Conservation (phyloP, 2,329 filamentous ascomycete species). For the Dothistroma pini region DNA sequence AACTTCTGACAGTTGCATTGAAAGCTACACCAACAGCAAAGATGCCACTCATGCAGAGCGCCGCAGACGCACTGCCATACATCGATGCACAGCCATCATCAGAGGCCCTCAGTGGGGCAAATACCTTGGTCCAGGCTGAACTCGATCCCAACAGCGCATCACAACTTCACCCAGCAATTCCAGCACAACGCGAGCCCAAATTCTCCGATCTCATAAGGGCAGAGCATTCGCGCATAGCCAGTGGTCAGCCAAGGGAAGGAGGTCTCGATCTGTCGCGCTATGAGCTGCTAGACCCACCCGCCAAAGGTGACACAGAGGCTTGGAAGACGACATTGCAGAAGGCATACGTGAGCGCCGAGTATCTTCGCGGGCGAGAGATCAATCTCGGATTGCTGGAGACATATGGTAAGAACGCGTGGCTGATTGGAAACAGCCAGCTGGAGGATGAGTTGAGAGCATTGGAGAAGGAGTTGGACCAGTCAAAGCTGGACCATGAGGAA, state of each 20-base stretch:
- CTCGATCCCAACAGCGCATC: conserved; percentile 49
- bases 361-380: conserved; percentile 54
- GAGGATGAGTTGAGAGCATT: conserved; percentile 67
- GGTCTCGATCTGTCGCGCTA: conserved; percentile 77
- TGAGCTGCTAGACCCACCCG: conserved; percentile 66
- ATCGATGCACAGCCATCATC: conserved; percentile 71
- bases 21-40: conserved; percentile 5
- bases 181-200: conserved; percentile 48
- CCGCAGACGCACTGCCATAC: conserved; percentile 80
- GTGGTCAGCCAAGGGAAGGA: conserved; percentile 43
- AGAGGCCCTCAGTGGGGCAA: conserved; percentile 61
- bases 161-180: conserved; percentile 57
- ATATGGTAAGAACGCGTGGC: conserved; percentile 87
- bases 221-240: conserved; percentile 65
- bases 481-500: conserved; percentile 66
- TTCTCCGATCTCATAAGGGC: conserved; percentile 64
- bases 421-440: conserved; percentile 75
- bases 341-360: conserved; percentile 57
- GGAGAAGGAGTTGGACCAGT: conserved; percentile 69
- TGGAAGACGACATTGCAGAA: conserved; percentile 52
- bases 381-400: conserved; percentile 72
- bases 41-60: conserved; percentile 66
- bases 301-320: conserved; percentile 41
- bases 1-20: background rate
- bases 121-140: conserved; percentile 67